Evolutionary conservation across 2,329 filamentous ascomycete genomes (phyloP).

Genomic region (Fusarium setosum): DNA sequence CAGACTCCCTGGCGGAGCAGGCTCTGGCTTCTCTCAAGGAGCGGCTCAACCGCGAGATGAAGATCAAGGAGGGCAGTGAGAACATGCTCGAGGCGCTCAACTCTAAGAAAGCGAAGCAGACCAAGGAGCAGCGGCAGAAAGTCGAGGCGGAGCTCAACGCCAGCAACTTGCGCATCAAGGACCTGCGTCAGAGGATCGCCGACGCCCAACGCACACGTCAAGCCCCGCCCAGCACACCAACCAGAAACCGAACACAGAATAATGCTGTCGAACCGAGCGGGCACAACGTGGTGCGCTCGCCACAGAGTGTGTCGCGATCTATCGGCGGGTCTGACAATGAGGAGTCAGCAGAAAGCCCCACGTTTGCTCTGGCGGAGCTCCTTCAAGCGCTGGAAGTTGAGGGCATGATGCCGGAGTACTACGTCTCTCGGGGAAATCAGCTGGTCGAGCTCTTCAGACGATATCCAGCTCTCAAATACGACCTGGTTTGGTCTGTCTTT

Average conservation of each 20-base stretch:
- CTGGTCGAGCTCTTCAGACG: slow-evolving; percentile 97
- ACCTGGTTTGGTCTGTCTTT: slow-evolving; percentile 95
- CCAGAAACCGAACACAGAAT: slow-evolving; percentile 62
- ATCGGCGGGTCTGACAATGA: slow-evolving; percentile 72
- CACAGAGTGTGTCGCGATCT: slow-evolving; percentile 66
- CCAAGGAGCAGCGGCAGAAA: slow-evolving; percentile 82
- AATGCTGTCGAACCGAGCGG: slow-evolving; percentile 56
- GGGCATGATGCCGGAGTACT: slow-evolving; percentile 92
- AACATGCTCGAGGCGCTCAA: slow-evolving; percentile 97
- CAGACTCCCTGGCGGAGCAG: slow-evolving; percentile 71
- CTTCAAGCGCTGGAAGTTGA: slow-evolving; percentile 89
- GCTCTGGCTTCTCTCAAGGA: slow-evolving; percentile 82
- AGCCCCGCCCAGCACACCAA: slow-evolving; percentile 62
- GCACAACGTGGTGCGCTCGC: slow-evolving; percentile 64
- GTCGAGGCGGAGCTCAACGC: slow-evolving; percentile 91
- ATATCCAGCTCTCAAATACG: slow-evolving; percentile 93
- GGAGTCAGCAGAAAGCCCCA: slow-evolving; percentile 84
- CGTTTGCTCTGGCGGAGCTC: slow-evolving; percentile 89
- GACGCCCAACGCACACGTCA: slow-evolving; percentile 66
- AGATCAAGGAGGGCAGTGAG: slow-evolving; percentile 97
- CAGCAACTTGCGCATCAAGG: slow-evolving; percentile 79
- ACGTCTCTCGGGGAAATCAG: slow-evolving; percentile 90
- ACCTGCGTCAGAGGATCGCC: slow-evolving; percentile 69
- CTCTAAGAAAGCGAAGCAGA: slow-evolving; percentile 94
- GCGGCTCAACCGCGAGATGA: slow-evolving; percentile 92